Evolutionary conservation across 257 asterid species (phyloP).

Genomic region (Scutellaria minor): DNA sequence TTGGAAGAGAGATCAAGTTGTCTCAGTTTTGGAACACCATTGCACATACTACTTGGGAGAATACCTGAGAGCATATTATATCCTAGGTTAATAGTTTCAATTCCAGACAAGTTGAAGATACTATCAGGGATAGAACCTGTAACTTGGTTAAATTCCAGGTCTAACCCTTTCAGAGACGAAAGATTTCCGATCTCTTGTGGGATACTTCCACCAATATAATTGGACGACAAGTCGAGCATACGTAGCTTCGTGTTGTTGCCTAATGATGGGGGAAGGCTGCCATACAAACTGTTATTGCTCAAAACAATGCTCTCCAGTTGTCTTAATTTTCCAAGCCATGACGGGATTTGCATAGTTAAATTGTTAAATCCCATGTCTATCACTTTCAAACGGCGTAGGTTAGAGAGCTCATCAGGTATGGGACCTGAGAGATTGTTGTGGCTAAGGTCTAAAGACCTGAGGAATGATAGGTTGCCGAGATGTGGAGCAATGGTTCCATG

Average conservation of each 20-base stretch:
- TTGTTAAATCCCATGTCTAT: constrained; percentile 45
- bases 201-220: constrained; percentile 45
- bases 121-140: constrained; percentile 37
- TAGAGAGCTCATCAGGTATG: constrained; percentile 47
- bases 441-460: constrained; percentile 38
- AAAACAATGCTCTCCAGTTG: constrained; percentile 40
- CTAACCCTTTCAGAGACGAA: constrained; percentile 32
- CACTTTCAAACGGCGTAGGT: constrained; percentile 32
- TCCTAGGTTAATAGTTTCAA: constrained; percentile 33
- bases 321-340: constrained; percentile 46
- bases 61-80: constrained; percentile 39
- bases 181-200: constrained; percentile 44
- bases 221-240: constrained; percentile 37
- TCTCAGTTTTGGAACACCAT: constrained; percentile 17
- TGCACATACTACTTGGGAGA: constrained; percentile 35
- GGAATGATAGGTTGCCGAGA: constrained; percentile 49
- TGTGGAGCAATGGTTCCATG: constrained; percentile 38
- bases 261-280: constrained; percentile 48
- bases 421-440: constrained; percentile 49
- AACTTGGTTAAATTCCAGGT: constrained; percentile 37
- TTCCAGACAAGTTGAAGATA: constrained; percentile 41
- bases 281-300: constrained; percentile 48
- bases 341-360: constrained; percentile 45
- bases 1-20: constrained; percentile 32
- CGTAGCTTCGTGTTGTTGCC: constrained; percentile 47